Conservation (phyloP, 495 filamentous ascomycete species). For the Daldinia decipiens region DNA sequence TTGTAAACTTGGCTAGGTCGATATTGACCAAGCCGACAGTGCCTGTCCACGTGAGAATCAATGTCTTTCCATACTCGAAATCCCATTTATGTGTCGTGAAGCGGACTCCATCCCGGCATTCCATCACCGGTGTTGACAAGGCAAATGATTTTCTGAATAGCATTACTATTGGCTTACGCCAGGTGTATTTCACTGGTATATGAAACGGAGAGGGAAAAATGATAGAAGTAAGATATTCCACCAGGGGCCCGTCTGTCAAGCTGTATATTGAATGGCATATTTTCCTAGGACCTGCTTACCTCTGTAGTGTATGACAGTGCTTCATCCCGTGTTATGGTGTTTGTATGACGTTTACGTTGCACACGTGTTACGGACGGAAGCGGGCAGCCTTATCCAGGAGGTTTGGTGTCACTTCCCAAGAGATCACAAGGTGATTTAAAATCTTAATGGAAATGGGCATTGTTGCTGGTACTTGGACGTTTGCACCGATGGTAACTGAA, state of each 20-base stretch:
- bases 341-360: constrained; percentile 27
- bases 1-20: constrained; percentile 10
- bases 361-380: constrained; percentile 37
- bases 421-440: background rate
- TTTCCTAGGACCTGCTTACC: background rate
- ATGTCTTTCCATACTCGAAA: constrained; percentile 3
- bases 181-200: background rate
- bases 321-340: constrained; percentile 22
- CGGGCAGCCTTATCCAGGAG: constrained; percentile 27
- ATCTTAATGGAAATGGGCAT: background rate
- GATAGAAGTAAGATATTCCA: background rate
- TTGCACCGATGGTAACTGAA: background rate
- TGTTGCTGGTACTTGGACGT: background rate
- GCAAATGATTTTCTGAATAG: background rate
- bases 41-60: constrained; percentile 21
- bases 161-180: constrained; percentile 5
- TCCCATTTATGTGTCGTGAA: constrained; percentile 31
- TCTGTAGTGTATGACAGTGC: background rate
- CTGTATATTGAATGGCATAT: background rate
- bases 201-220: background rate
- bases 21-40: constrained; percentile 19
- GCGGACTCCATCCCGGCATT: constrained; percentile 9
- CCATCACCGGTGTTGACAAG: background rate
- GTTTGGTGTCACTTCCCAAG: constrained; percentile 9
- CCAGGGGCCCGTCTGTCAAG: background rate